Evolutionary conservation across 2,329 filamentous ascomycete species (phyloP), one percentile per base, ranked within the genome.

Genomic region (Ramichloridium luteum): DNA sequence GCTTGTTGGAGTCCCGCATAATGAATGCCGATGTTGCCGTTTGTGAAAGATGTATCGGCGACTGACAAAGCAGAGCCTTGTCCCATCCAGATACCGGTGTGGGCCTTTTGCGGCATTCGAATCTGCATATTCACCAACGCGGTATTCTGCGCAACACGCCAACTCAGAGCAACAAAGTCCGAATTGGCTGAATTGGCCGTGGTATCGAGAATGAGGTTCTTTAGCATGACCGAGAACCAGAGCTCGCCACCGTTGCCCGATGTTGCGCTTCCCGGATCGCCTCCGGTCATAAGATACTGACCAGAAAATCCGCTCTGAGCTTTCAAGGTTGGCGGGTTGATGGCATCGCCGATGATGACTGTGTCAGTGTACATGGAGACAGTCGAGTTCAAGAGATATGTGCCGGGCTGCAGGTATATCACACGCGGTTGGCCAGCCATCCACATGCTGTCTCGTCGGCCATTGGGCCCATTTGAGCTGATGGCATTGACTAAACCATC

Each of bases 301-400:
- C 37, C 39, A 6, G 29, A 16, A 18, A 41, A 41, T 8, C 30
- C 27, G 10, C 32, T 28, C 12, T 49, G 93, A 17, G 58, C 59
- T 34, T 41, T 35, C 55, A 93, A 65, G 1, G 77, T 77, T 1
- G 86, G 84, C 6, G 76, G 58, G 39, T 68, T 64, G 44, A 69
- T 47, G 30, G 77, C 74, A 61, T 94, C 84, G 35, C 86, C 86
- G 22, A 93, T 67, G 39, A 94, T 74, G 55, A 93, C 83, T 9
- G 86, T 92, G 62, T 93, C 93, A 65, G 93, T 93, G 57, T 77
- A 78, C 52, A 83, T 77, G 27, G 84, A 59, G 42, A 93, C 72
- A 15, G 85, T 81, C 48, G 65, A 67, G 50, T 74, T 82, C 45
- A 93, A 75, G 13, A 80, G 50, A 25, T 47, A 47, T 9, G 41